Evolutionary conservation across 78 protist species (phyloP).

Genomic region (Dictyostelium intermedium): DNA sequence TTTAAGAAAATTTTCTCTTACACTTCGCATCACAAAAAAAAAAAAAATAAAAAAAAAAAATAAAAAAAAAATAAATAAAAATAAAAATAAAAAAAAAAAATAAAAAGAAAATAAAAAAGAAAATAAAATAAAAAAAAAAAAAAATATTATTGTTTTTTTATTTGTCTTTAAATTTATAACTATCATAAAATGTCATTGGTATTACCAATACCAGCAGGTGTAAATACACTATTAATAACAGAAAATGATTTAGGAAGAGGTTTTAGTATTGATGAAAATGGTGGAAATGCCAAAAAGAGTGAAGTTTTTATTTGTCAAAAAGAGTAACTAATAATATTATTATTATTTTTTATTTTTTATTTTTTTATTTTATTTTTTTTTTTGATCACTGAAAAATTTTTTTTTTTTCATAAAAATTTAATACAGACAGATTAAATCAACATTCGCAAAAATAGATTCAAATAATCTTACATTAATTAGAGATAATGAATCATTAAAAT

Average conservation of each 20-base stretch:
- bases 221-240: background rate
- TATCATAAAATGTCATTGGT: too few species aligned
- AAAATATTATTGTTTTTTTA: too few species aligned
- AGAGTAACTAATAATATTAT: background rate
- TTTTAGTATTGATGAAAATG: constrained; percentile 6
- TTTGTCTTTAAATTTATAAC: too few species aligned
- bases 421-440: background rate
- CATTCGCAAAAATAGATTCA: background rate
- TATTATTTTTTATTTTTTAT: background rate
- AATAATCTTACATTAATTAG: background rate
- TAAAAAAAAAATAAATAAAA: too few species aligned
- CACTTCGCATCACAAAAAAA: too few species aligned
- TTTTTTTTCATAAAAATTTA: background rate
- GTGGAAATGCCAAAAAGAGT: background rate
- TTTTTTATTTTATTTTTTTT: background rate
- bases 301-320: background rate
- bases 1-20: too few species aligned
- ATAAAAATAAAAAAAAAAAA: too few species aligned
- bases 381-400: background rate
- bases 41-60: too few species aligned
- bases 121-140: too few species aligned
- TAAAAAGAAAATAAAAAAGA: too few species aligned
- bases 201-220: background rate
- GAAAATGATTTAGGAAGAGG: constrained; percentile 21
- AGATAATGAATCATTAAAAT: background rate